These are phyloP conservation scores for Dictyostelium brefeldianum DNA, from an alignment of 78 protist species.

Conservation along the genomic window DNA sequence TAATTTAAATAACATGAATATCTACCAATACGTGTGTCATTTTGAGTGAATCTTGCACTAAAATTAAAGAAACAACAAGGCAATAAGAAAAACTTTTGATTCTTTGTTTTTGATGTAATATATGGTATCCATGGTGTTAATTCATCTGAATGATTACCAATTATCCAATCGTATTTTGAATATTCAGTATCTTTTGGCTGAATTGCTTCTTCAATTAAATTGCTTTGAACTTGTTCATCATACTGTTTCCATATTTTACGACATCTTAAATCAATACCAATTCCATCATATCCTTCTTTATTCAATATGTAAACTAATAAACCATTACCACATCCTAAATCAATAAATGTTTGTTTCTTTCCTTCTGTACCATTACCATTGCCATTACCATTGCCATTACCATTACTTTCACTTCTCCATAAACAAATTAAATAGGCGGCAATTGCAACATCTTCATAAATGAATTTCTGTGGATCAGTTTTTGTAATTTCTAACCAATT, in stretches of 20 bases:
- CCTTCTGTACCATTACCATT: not conserved
- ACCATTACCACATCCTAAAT: constrained; percentile 92
- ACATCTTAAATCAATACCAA: constrained; percentile 74
- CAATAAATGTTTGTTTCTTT: constrained; percentile 74
- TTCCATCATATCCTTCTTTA: constrained; percentile 83
- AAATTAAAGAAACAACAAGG: constrained; percentile 90
- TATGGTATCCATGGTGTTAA: constrained; percentile 90
- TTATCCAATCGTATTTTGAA: constrained; percentile 78
- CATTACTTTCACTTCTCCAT: constrained; percentile 42
- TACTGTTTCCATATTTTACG: constrained; percentile 65
- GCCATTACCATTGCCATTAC: not conserved
- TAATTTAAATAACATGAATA: constrained; percentile 76
- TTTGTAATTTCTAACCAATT: constrained; percentile 65
- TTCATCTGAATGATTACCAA: constrained; percentile 91
- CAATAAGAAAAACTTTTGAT: constrained; percentile 73
- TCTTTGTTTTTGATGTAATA: constrained; percentile 48
- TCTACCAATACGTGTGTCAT: constrained; percentile 26
- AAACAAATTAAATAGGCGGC: constrained; percentile 79
- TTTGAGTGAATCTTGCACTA: constrained; percentile 12
- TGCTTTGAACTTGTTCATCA: constrained; percentile 23
- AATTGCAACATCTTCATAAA: constrained; percentile 86
- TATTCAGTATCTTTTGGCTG: constrained; percentile 21
- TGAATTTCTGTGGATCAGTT: constrained; percentile 86
- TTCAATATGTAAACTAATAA: constrained; percentile 72
- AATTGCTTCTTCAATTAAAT: constrained; percentile 35